Evolutionary conservation across 169 alveolate species (phyloP).

Genomic region (Cryptosporidium sp.): DNA sequence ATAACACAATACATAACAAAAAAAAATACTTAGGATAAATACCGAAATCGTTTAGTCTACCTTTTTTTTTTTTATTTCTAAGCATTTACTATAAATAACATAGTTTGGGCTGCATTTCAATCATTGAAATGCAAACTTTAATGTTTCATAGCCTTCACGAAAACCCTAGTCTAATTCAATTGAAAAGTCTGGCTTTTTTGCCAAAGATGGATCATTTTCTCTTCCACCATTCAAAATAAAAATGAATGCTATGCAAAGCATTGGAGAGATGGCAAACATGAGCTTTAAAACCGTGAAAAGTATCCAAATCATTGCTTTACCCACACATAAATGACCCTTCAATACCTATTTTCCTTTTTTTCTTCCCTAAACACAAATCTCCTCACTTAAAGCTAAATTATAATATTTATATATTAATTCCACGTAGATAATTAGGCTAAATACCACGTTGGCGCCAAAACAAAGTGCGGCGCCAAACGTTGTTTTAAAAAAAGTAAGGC

Average conservation of each 20-base stretch:
- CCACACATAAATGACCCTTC: background rate
- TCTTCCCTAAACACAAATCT: background rate
- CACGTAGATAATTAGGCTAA: too few species aligned
- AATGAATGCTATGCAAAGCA: conserved; percentile 42
- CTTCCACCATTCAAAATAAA: conserved; percentile 40
- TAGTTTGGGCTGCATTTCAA: too few species aligned
- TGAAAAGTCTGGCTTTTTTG: conserved; percentile 52
- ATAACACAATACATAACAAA: background rate
- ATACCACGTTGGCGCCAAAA: too few species aligned
- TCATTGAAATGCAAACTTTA: too few species aligned
- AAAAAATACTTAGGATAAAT: too few species aligned
- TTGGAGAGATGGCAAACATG: conserved; percentile 51
- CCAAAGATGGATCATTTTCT: conserved; percentile 52
- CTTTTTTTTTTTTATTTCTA: too few species aligned
- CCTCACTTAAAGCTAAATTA: background rate
- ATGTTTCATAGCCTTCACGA: background rate
- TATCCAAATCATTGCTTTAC: conserved; percentile 24
- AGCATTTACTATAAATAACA: too few species aligned
- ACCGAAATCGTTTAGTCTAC: background rate
- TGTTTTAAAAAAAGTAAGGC: too few species aligned
- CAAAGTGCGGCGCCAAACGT: too few species aligned
- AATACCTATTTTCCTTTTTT: background rate
- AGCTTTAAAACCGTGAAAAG: conserved; percentile 31
- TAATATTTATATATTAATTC: too few species aligned
- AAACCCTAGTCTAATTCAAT: conserved; percentile 28